Evolutionary conservation across 2,329 filamentous ascomycete species (phyloP), one percentile per base, ranked within the genome.

Genomic region (Ascosphaera apis): DNA sequence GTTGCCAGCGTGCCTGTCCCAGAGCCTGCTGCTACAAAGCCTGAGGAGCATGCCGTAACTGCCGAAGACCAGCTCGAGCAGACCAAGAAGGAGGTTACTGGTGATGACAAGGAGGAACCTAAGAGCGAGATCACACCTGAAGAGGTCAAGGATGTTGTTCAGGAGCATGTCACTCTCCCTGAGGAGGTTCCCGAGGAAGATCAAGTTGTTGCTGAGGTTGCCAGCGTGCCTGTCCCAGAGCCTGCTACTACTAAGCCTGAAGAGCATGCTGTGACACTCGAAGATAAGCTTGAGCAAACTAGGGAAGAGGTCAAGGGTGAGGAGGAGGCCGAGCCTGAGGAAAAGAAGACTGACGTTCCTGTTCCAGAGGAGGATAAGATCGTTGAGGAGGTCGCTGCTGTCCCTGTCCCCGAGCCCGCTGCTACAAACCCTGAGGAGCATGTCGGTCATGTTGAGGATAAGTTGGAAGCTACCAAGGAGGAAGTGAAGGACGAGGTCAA

Each of bases 131-230:
- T 18, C 15, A 21, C 33, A 17, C 25, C 28, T 15, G 30, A 33
- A 11, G 34, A 33, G 9, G 25, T 18, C 15, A 21, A 33, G 7
- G 31, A 36, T 12, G 36, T 28, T 39, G 31, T 21, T 33, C 39
- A 44, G 31, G 38, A 46, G 36, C 25, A 35, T 21, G 28, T 18
- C 30, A 31, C 34, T n/a, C 19, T 21, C 9, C 19, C 19, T 6
- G 42, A 39, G 2, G 21, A 21, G 6, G 4, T 27, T 15, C 31
- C 25, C 4, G 21, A 35, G n/a, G 25, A 38, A 31, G 34, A 36
- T 16, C 21, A 36, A 0, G 11, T n/a, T 19, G 21, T 19, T 19
- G 21, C 34, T 15, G 19, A 36, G 13, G 21, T 16, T 16, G 23
- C 25, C 1, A 17, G 21, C 13, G 28, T n/a, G 21, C 4, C n/a